These are phyloP conservation scores for Poa annua DNA, from an alignment of 176 grass and related monocot genomes.

Conservation along the genomic window DNA sequence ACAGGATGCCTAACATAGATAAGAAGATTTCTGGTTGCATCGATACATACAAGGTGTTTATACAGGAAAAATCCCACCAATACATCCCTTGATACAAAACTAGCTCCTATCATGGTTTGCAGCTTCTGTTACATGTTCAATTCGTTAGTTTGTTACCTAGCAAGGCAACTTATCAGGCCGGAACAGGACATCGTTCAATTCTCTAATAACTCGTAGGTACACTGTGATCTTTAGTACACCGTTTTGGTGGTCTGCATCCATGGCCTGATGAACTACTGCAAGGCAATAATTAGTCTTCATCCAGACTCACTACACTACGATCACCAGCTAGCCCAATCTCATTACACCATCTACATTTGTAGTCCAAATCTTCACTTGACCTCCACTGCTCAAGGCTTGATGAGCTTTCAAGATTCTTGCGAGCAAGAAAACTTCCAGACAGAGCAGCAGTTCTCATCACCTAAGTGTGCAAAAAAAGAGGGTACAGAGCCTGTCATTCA, in stretches of 20 bases:
- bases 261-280: neutral
- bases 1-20: neutral
- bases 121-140: neutral
- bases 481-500: neutral
- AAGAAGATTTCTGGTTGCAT: neutral
- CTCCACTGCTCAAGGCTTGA: slow-evolving; percentile 10
- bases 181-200: neutral
- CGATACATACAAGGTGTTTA: neutral
- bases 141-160: slow-evolving; percentile 9
- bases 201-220: neutral
- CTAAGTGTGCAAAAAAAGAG: slow-evolving; percentile 41
- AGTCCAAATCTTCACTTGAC: slow-evolving; percentile 11
- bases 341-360: slow-evolving; percentile 3
- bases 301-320: neutral
- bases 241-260: slow-evolving; percentile 14
- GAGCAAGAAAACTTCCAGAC: slow-evolving; percentile 75
- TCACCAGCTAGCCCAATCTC: neutral
- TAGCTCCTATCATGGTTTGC: slow-evolving; percentile 1
- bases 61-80: neutral
- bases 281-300: neutral
- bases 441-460: slow-evolving; percentile 82
- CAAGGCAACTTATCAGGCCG: neutral
- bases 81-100: neutral
- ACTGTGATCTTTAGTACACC: neutral
- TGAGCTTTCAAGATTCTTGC: slow-evolving; percentile 42